These are phyloP conservation scores for Nakazawaea wyomingensis DNA, from an alignment of 805 yeast genomes.

Conservation along the genomic window DNA sequence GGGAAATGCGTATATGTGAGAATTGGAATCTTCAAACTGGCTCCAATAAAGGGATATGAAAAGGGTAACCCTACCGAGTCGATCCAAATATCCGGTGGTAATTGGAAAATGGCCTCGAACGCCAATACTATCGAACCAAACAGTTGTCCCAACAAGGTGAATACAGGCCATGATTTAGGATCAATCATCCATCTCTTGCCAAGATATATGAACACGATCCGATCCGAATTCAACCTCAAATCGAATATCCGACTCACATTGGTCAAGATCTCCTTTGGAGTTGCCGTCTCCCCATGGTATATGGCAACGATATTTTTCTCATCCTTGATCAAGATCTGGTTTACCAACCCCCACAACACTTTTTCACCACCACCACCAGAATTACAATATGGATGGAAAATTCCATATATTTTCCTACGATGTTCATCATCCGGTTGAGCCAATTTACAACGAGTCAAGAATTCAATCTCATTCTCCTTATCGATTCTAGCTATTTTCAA, in stretches of 20 bases:
- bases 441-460: conserved; percentile 20
- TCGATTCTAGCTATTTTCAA: conserved; percentile 23
- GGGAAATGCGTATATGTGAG: conserved; percentile 94
- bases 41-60: conserved; percentile 59
- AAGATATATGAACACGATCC: conserved; percentile 62
- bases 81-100: conserved; percentile 84
- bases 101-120: conserved; percentile 60
- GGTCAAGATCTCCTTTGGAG: conserved; percentile 42
- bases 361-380: conserved; percentile 99
- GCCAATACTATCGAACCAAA: conserved; percentile 69
- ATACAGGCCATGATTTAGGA: conserved; percentile 65
- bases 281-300: conserved; percentile 66
- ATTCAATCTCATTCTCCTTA: conserved; percentile 14
- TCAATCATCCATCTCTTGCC: conserved; percentile 57
- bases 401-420: conserved; percentile 60
- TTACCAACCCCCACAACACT: conserved; percentile 92
- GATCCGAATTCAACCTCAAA: conserved; percentile 38
- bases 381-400: conserved; percentile 92
- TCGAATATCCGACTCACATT: conserved; percentile 55
- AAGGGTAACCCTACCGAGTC: conserved; percentile 96
- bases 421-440: conserved; percentile 31
- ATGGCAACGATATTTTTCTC: conserved; percentile 53
- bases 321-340: conserved; percentile 51
- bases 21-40: conserved; percentile 64
- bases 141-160: conserved; percentile 86